Percentiles rank a stretch among this genome's conserved stretches.
Evolutionary conservation across 1,139 yeast species (phyloP).

Genomic region (Hansenula lynferdii): DNA sequence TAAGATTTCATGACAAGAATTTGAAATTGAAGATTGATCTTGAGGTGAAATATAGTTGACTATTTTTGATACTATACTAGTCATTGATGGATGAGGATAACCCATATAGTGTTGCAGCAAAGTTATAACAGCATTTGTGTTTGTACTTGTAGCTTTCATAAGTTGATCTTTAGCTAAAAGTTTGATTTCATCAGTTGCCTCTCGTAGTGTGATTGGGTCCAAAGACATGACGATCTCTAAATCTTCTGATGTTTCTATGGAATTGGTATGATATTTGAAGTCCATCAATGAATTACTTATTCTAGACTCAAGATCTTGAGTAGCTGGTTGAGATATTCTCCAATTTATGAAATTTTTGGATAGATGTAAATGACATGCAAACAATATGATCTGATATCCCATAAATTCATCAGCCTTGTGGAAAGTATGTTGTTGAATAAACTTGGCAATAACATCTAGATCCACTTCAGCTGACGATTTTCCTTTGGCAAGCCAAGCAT

Average conservation of each 20-base stretch:
- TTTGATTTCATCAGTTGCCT: no score
- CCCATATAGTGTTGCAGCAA: neutral
- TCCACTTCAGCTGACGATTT: neutral
- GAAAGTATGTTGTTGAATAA: conserved; percentile 7
- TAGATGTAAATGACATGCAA: neutral
- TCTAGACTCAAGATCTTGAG: neutral
- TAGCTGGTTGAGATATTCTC: neutral
- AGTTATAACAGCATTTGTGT: neutral
- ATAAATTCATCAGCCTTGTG: conserved; percentile 13
- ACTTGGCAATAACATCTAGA: conserved; percentile 1
- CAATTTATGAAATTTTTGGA: neutral
- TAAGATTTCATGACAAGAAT: no score
- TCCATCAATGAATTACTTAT: neutral
- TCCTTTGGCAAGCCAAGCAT: neutral
- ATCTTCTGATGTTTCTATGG: neutral
- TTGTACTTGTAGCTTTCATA: neutral
- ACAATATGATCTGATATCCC: conserved; percentile 9
- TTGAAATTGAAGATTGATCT: no score
- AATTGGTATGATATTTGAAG: neutral
- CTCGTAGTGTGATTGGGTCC: no score
- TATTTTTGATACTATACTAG: neutral
- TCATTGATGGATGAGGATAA: neutral
- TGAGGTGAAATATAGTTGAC: no score
- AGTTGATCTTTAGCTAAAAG: no score
- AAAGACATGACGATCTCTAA: neutral